A percentile compares a stretch with the other conserved stretches of the same genome.
These are phyloP conservation scores for Didymella keratinophila DNA, from an alignment of 2,329 filamentous ascomycete genomes.

Conservation along the genomic window DNA sequence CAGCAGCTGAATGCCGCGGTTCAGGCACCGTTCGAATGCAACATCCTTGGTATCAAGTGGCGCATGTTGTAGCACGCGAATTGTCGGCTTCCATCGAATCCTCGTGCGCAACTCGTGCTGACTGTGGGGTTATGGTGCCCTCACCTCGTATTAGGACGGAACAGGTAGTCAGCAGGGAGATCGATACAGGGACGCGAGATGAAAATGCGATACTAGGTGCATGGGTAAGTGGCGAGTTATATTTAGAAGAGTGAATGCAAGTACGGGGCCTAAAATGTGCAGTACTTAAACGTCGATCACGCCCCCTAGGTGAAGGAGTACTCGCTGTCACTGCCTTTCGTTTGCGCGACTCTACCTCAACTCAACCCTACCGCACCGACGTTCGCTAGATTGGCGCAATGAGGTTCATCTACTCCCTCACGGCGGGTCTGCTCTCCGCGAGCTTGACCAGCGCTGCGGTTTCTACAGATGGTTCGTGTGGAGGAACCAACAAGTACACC, in stretches of 20 bases:
- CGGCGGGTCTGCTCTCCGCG: constrained; percentile 31
- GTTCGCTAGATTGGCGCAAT: constrained; percentile 14
- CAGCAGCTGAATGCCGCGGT: constrained; percentile 1
- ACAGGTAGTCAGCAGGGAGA: constrained; percentile 12
- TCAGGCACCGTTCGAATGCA: constrained; percentile 14
- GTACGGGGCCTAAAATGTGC: constrained; percentile 4
- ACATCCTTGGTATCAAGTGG: constrained; percentile 13
- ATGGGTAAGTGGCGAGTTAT: constrained; percentile 20
- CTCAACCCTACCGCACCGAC: background rate
- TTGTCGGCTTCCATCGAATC: constrained; percentile 8
- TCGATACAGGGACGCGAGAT: constrained; percentile 19
- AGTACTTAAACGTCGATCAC: constrained; percentile 15
- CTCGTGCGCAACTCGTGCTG: constrained; percentile 15
- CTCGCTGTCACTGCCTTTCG: constrained; percentile 10
- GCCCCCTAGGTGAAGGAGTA: constrained; percentile 1
- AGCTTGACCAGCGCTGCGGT: constrained; percentile 34
- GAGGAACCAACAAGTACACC: constrained; percentile 51
- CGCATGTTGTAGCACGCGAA: constrained; percentile 8
- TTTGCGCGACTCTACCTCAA: background rate
- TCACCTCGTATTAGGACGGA: constrained; percentile 21
- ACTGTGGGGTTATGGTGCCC: constrained; percentile 15
- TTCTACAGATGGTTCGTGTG: constrained; percentile 54
- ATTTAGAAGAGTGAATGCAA: constrained; percentile 18
- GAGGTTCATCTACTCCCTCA: constrained; percentile 32
- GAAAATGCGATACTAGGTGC: constrained; percentile 21